Base-by-base conservation (phyloP, 2,329 filamentous ascomycete genomes). In the Capronia epimyces region DNA sequence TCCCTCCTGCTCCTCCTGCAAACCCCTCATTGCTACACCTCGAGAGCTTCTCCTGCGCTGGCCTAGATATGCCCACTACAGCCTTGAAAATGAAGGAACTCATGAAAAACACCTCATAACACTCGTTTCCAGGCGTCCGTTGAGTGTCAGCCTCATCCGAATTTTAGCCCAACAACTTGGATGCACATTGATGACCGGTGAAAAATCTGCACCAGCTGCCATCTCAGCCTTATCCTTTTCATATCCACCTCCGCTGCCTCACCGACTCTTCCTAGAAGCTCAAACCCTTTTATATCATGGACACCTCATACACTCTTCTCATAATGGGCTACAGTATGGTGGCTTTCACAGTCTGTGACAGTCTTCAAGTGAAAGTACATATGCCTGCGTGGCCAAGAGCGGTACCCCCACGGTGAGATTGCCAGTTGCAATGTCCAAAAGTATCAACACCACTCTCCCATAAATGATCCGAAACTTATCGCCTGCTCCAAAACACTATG, bases 1-100 rank as follows among this genome's bases (percentile, higher is more conserved):
- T 49, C 25, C 41, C 43, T 15, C 41, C 25, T 25, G 36, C 34
- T 36, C 20, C 40, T 45, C 43, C 43, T 29, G 36, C 32, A 44
- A 44, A 41, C 51, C 52, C 55, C 51, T 52, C 45, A 47, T 36
- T 24, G 34, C 46, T 44, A 43, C 40, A 15, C 40, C 20, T 9
- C 34, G 20, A 34, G 43, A 46, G 40, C 41, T 27, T 44, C 43
- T 50, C 55, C 55, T 57, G 55, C 55, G 52, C 55, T 50, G 52
- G 32, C 29, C 43, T 31, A 45, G 41, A 54, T 43, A 49, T 50
- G 15, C 20, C 27, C 7, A 43, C 15, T 22, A 16, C 41, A 44
- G 20, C 27, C 18, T 16, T 31, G 32, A 24, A 46, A 48, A 43
- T 24, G 44, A 44, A 18, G 34, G 27, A 50, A 34, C 21, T 43